Evolutionary conservation across 345 rosid genomes (phyloP).

Genomic region (Eucalyptus guilfoylei): DNA sequence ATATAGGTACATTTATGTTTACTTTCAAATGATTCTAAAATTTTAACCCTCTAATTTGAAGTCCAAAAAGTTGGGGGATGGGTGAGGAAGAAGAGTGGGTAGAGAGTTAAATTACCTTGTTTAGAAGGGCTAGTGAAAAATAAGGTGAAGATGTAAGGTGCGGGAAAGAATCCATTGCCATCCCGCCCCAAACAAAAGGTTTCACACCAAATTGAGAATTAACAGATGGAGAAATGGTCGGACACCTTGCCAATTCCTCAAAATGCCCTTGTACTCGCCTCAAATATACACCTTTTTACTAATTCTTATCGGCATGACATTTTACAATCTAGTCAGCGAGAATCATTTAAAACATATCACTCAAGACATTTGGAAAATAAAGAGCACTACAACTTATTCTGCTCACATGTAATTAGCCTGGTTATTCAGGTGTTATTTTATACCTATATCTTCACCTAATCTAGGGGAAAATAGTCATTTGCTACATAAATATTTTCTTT

Average conservation of each 20-base stretch:
- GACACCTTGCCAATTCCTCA: neutral
- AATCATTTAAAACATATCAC: neutral
- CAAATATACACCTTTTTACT: neutral
- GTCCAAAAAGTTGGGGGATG: neutral
- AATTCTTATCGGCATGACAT: neutral
- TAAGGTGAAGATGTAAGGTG: neutral
- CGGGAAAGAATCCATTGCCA: neutral
- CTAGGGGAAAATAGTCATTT: neutral
- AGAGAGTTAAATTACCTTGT: neutral
- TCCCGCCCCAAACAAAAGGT: neutral
- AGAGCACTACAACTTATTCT: neutral
- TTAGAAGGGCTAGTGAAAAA: neutral
- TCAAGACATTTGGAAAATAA: neutral
- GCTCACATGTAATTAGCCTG: neutral
- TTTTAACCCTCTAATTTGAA: neutral
- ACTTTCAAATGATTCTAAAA: neutral
- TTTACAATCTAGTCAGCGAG: neutral
- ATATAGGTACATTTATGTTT: neutral
- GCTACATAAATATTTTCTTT: neutral
- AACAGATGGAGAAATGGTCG: neutral
- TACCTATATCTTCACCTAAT: neutral
- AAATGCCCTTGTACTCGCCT: neutral
- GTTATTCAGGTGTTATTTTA: neutral
- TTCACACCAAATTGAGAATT: neutral
- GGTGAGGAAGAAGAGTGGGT: neutral